Evolutionary conservation across 2,329 filamentous ascomycete genomes (phyloP).

Genomic region (Aspergillus nomiae): DNA sequence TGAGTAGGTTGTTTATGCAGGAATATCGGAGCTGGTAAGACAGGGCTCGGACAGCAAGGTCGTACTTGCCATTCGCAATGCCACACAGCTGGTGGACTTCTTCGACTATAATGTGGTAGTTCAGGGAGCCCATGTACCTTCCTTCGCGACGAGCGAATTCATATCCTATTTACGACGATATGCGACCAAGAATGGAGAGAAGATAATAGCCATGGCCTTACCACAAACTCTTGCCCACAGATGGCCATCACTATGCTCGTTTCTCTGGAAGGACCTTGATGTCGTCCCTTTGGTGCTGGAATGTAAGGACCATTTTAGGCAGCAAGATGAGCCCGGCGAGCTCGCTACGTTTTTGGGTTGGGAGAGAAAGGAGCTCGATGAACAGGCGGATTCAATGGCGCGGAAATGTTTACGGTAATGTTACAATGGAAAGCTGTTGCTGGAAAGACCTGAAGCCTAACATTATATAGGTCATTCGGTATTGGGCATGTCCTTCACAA

Average conservation of each 20-base stretch:
- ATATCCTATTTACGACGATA: neutral
- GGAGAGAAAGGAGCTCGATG: neutral
- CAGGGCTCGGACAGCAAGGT: neutral
- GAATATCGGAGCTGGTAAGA: neutral
- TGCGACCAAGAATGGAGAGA: neutral
- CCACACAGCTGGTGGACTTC: neutral
- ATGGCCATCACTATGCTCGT: neutral
- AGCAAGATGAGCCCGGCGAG: neutral
- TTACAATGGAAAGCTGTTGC: neutral
- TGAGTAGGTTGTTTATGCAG: neutral
- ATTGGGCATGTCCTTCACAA: neutral
- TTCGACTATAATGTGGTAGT: neutral
- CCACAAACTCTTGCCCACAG: neutral
- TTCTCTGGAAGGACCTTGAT: neutral
- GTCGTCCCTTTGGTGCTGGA: neutral
- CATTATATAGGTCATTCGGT: neutral
- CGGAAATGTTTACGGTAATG: neutral
- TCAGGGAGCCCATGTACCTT: neutral
- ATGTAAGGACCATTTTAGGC: neutral
- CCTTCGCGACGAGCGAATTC: neutral
- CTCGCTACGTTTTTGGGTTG: neutral
- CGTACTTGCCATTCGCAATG: neutral
- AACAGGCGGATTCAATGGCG: neutral
- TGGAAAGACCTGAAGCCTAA: neutral
- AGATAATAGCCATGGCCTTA: neutral